These are phyloP conservation scores for Zoysia matrella DNA, from an alignment of 202 grass and related monocot species.

Conservation along the genomic window DNA sequence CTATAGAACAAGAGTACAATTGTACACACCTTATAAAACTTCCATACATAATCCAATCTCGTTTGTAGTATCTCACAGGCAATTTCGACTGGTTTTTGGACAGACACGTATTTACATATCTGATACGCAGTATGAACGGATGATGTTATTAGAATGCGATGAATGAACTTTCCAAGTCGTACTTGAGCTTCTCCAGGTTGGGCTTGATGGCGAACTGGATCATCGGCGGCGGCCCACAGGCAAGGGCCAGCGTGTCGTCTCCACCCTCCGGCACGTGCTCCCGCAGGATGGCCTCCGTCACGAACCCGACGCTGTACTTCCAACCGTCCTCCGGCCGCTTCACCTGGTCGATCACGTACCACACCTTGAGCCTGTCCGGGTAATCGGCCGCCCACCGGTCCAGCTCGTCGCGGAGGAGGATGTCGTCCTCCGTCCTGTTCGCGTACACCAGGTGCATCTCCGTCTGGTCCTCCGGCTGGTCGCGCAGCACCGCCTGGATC, in stretches of 20 bases:
- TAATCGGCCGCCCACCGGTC: conserved; percentile 70
- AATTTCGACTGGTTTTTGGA: conserved; percentile 23
- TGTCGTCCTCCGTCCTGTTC: conserved; percentile 93
- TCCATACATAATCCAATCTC: no score
- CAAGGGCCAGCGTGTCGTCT: conserved; percentile 67
- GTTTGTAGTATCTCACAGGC: no score
- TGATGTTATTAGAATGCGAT: conserved; percentile 50
- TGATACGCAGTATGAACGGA: background rate
- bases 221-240: conserved; percentile 88
- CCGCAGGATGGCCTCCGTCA: conserved; percentile 66
- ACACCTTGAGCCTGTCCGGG: conserved; percentile 74
- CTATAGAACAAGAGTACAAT: no score
- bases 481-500: conserved; percentile 56
- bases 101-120: conserved; percentile 30
- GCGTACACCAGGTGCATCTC: conserved; percentile 96
- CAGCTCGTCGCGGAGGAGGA: conserved; percentile 77
- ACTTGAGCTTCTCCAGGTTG: conserved; percentile 90
- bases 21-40: no score
- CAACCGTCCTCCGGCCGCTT: conserved; percentile 74
- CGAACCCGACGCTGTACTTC: conserved; percentile 77
- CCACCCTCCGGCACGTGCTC: conserved; percentile 68
- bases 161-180: conserved; percentile 67
- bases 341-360: conserved; percentile 82
- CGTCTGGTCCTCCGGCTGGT: conserved; percentile 78
- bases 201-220: conserved; percentile 85